Base-by-base conservation (phyloP, 495 filamentous ascomycete genomes). In the Penicillium turbatum region DNA sequence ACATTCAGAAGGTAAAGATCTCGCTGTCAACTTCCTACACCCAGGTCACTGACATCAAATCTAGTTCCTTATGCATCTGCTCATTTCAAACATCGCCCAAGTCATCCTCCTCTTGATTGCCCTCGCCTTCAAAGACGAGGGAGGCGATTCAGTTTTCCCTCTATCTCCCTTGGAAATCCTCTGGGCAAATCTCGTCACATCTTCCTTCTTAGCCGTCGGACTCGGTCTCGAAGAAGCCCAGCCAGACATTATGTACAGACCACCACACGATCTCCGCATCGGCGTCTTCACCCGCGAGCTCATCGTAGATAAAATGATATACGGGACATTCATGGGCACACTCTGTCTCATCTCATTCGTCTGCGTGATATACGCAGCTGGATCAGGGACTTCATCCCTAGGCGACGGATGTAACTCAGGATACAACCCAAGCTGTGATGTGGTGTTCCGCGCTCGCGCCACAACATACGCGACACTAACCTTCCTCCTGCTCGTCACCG, bases 141-240 rank as follows among this genome's bases (percentile, higher is more conserved):
- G 72, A 0, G 78, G 76, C 2, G 72, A 82, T 36, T 90, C 87
- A 2, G 85, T 90, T 4, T 91, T 89, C 61, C 87, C 87, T 12
- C 74, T 91, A 37, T 82, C 85, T 3, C 87, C 87, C 17, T 74
- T 91, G 6, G 81, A 89, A 49, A 88, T 90, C 50, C 71, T 91
- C 30, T 90, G 86, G 86, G 84, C 88, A 57, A 91, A 88, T 67
- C 83, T 90, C 72, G 67, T 89, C 29, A 90, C 87, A 1, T 89
- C 85, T 15, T 85, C 82, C 2, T 83, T 90, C 64, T 82, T 87
- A 0, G 87, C 86, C 41, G 83, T 91, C 55, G 87, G 87, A 5
- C 80, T 91, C 6, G 85, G 87, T 5, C 80, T 86, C 9, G 87
- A 90, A 65, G 74, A 79, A 36, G 85, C 86, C 3, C 80, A 79